Percentiles rank a stretch among this genome's conserved stretches.
Conservation (phyloP, 768 basidiomycete species). For the Mycena sanguinolenta region DNA sequence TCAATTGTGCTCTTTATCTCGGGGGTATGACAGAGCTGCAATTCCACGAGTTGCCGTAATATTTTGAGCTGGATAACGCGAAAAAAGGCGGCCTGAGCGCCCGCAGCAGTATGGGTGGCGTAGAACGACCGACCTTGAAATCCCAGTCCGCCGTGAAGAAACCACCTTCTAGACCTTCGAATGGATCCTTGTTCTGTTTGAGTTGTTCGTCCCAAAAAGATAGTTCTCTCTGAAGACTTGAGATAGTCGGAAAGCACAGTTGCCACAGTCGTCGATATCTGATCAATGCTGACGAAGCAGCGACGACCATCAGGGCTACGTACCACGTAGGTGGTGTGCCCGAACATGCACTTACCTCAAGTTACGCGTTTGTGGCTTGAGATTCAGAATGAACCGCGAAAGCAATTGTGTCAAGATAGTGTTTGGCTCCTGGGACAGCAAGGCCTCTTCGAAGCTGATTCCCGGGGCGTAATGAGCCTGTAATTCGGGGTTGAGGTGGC, state of each 20-base stretch:
- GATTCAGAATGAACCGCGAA: slow-evolving; percentile 82
- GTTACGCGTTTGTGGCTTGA: slow-evolving; percentile 91
- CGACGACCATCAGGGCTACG: slow-evolving; percentile 50
- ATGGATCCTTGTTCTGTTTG: slow-evolving; percentile 80
- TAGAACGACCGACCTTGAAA: slow-evolving; percentile 73
- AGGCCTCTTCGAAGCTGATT: slow-evolving; percentile 82
- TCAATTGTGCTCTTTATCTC: slow-evolving; percentile 82
- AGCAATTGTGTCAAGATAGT: slow-evolving; percentile 81
- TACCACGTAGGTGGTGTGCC: slow-evolving; percentile 44
- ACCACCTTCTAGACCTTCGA: slow-evolving; percentile 72
- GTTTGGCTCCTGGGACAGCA: slow-evolving; percentile 80
- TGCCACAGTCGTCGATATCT: slow-evolving; percentile 83
- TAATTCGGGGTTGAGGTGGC: slow-evolving; percentile 31
- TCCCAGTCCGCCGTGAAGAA: slow-evolving; percentile 88
- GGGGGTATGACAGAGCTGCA: slow-evolving; percentile 79
- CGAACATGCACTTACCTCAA: slow-evolving; percentile 74
- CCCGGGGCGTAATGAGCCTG: slow-evolving; percentile 49
- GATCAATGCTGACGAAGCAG: slow-evolving; percentile 73
- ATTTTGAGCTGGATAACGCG: slow-evolving; percentile 74
- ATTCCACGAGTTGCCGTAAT: slow-evolving; percentile 86
- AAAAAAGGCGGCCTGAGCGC: slow-evolving; percentile 36
- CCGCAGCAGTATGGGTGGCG: slow-evolving; percentile 33
- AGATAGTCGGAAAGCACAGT: slow-evolving; percentile 78
- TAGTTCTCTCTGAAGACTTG: slow-evolving; percentile 79
- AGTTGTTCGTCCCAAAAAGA: slow-evolving; percentile 85